Percentiles rank a stretch among this genome's conserved stretches.
phyloP scores from a whole-genome alignment of 2,329 filamentous ascomycete species.

The Chrysoporthe cubensis region DNA sequence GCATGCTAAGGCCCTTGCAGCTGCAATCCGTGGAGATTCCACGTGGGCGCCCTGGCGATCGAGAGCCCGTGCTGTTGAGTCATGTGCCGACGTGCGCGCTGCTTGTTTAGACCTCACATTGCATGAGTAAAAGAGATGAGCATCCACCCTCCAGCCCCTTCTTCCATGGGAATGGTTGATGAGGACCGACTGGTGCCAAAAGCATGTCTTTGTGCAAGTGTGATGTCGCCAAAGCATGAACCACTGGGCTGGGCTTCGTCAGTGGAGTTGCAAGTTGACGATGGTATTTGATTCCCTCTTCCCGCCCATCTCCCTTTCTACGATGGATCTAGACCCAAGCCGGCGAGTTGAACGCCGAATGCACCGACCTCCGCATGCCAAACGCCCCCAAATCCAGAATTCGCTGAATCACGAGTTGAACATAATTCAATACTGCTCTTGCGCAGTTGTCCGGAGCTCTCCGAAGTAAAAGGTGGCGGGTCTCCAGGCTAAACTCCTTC shows the following conservation, averaged over 20 bases:
- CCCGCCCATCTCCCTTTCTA: background rate
- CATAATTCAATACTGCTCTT: conserved; percentile 23
- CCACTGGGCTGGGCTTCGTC: background rate
- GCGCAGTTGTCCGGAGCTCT: background rate
- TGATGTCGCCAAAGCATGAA: background rate
- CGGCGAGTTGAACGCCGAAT: conserved; percentile 28
- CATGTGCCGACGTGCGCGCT: background rate
- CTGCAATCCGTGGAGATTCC: background rate
- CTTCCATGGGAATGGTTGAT: background rate
- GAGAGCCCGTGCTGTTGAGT: background rate
- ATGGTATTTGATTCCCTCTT: background rate
- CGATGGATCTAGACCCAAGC: conserved; percentile 1
- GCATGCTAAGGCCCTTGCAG: background rate
- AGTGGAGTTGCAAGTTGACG: background rate
- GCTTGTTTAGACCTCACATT: background rate
- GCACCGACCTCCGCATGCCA: conserved; percentile 11
- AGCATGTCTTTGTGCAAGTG: background rate
- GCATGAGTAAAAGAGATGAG: background rate
- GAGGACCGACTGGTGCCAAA: background rate
- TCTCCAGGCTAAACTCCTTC: conserved; percentile 30
- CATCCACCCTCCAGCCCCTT: background rate
- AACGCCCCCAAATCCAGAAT: conserved; percentile 8
- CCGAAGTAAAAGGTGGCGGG: background rate
- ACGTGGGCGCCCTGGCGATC: background rate
- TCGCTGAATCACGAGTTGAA: conserved; percentile 29